Conservation (phyloP, 164 flowering plant genomes). For the Nymphaea thermarum region DNA sequence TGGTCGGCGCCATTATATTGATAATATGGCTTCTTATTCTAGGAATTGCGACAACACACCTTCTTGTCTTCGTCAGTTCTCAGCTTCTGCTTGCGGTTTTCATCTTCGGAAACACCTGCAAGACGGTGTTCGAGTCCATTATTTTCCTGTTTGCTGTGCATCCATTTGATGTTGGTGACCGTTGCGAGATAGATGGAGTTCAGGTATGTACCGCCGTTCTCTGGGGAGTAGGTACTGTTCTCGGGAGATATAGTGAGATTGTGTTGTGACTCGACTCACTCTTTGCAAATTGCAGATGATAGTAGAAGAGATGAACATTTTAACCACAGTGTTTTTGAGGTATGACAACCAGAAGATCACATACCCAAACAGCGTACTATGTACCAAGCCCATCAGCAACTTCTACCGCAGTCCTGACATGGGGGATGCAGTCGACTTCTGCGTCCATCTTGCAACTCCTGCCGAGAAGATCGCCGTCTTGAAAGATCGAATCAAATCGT, state of each 20-base stretch:
- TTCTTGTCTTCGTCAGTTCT: conserved; percentile 44
- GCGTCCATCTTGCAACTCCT: conserved; percentile 48
- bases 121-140: conserved; percentile 50
- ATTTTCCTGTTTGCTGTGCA: conserved; percentile 57
- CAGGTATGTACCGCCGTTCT: conserved; percentile 27
- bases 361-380: conserved; percentile 46
- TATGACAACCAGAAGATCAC: conserved; percentile 44
- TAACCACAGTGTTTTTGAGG: conserved; percentile 53
- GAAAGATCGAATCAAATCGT: conserved; percentile 34
- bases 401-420: conserved; percentile 52
- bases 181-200: conserved; percentile 46
- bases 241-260: neutral
- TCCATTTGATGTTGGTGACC: conserved; percentile 63
- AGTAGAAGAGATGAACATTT: conserved; percentile 67
- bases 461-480: conserved; percentile 33
- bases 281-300: conserved; percentile 29
- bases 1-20: conserved; percentile 23
- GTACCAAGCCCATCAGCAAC: conserved; percentile 43
- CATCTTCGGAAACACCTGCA: conserved; percentile 55
- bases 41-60: conserved; percentile 30
- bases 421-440: conserved; percentile 47
- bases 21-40: conserved; percentile 46
- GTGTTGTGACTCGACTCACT: neutral
- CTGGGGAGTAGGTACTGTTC: neutral
- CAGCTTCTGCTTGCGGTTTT: conserved; percentile 45